Conservation (phyloP, 257 asterid species). For the Solanum clarkiae region DNA sequence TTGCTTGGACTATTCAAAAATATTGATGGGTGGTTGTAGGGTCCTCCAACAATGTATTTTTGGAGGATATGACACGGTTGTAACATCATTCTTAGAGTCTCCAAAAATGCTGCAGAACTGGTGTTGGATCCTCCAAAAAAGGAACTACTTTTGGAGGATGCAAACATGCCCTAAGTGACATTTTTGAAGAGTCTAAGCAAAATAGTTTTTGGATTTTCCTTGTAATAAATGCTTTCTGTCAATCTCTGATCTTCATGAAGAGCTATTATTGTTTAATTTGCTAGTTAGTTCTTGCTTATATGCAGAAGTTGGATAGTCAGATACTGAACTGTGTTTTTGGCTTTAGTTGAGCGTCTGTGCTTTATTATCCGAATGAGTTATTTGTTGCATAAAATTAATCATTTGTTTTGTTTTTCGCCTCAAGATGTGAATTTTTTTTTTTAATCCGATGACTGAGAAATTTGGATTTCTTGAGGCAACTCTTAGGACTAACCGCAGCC, state of each 20-base stretch:
- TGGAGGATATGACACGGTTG: background rate
- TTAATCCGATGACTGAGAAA: background rate
- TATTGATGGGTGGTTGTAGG: background rate
- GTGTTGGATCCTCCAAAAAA: background rate
- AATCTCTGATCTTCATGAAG: background rate
- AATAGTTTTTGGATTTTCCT: background rate
- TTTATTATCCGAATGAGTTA: background rate
- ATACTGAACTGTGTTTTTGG: background rate
- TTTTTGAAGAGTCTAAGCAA: background rate
- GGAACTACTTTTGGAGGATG: background rate
- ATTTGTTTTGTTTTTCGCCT: background rate
- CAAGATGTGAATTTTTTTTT: background rate
- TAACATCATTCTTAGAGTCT: background rate
- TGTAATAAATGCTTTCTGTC: background rate
- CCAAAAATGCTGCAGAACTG: background rate
- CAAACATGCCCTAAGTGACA: fast-evolving
- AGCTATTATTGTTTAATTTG: background rate
- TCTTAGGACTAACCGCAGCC: background rate
- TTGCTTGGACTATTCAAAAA: background rate
- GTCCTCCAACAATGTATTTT: background rate
- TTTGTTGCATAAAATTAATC: background rate
- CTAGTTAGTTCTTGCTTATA: background rate
- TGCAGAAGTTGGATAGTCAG: background rate
- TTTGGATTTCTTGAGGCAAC: background rate
- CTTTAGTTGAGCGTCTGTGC: background rate